Conservation (phyloP, 257 asterid species). For the Prunella vulgaris region DNA sequence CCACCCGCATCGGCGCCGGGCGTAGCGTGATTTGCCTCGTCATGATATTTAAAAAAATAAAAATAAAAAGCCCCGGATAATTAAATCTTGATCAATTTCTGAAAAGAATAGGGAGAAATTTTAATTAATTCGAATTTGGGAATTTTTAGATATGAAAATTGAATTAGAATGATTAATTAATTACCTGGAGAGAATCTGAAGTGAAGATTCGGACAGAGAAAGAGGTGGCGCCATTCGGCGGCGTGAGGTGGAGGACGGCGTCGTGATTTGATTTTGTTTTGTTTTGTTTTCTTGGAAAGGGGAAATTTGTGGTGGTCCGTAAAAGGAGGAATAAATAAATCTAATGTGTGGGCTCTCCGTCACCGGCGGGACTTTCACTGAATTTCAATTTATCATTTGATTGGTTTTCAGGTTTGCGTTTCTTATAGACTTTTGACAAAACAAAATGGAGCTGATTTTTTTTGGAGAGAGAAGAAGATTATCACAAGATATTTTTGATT, state of each 20-base stretch:
- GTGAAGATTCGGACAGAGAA: not conserved
- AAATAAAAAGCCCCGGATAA: not conserved
- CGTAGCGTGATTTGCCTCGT: no score
- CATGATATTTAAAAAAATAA: no score
- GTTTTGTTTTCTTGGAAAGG: no score
- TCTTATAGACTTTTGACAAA: not conserved
- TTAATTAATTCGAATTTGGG: not conserved
- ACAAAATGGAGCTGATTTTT: not conserved
- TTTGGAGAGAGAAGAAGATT: not conserved
- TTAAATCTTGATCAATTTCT: not conserved
- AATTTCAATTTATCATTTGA: not conserved
- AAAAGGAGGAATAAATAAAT: not conserved
- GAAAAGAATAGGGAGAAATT: not conserved
- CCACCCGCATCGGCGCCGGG: conserved; percentile 19
- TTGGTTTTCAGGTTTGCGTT: not conserved
- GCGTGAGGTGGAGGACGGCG: conserved; percentile 7
- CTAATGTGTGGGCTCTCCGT: not conserved
- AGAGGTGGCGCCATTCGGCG: not conserved
- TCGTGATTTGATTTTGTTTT: not conserved
- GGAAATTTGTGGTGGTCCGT: not conserved
- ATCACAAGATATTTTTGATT: not conserved
- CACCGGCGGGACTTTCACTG: not conserved
- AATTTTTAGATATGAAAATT: not conserved
- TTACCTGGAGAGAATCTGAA: not conserved
- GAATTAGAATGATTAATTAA: not conserved